A percentile compares a stretch with the other conserved stretches of the same genome.
Evolutionary conservation across 768 basidiomycete genomes (phyloP).

Genomic region (Kockovaella imperatae): DNA sequence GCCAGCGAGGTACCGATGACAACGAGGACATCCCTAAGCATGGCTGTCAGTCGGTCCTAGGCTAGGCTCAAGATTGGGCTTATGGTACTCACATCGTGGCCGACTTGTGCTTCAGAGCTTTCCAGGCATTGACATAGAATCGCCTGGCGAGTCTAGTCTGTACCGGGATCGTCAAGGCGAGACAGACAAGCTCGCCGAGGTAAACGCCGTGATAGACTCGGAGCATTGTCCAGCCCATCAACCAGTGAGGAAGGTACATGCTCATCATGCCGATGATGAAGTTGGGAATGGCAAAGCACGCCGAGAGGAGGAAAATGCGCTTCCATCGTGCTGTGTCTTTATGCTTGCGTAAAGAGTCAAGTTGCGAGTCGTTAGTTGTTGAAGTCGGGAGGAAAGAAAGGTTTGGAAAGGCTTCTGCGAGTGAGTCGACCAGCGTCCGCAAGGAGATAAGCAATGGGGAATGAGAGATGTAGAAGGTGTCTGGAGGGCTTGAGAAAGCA

Average conservation of each 20-base stretch:
- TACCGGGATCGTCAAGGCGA: conserved; percentile 75
- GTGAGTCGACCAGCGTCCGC: conserved; percentile 40
- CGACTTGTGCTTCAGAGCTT: conserved; percentile 75
- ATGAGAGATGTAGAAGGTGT: conserved; percentile 34
- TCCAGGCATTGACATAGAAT: conserved; percentile 85
- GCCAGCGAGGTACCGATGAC: conserved; percentile 91
- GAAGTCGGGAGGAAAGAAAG: conserved; percentile 42
- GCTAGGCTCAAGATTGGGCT: background rate
- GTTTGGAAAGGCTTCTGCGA: conserved; percentile 32
- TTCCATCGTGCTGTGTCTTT: conserved; percentile 55
- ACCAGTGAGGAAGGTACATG: conserved; percentile 48
- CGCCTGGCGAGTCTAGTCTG: conserved; percentile 84
- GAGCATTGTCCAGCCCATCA: conserved; percentile 45
- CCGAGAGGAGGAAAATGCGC: conserved; percentile 62
- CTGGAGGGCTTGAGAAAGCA: conserved; percentile 28
- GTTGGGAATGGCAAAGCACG: conserved; percentile 80
- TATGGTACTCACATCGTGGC: conserved; percentile 65
- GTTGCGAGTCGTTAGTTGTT: conserved; percentile 35
- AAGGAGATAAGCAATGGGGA: conserved; percentile 40
- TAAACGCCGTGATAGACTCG: conserved; percentile 60
- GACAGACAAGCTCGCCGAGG: conserved; percentile 68
- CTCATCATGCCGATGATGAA: conserved; percentile 85
- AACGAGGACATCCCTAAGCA: conserved; percentile 69
- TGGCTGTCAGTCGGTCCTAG: too few relatives aligned
- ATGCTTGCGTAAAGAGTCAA: conserved; percentile 43